A percentile compares a stretch with the other conserved stretches of the same genome.
Conservation (phyloP, 164 flowering plant genomes). For the Stephania yunnanensis region DNA sequence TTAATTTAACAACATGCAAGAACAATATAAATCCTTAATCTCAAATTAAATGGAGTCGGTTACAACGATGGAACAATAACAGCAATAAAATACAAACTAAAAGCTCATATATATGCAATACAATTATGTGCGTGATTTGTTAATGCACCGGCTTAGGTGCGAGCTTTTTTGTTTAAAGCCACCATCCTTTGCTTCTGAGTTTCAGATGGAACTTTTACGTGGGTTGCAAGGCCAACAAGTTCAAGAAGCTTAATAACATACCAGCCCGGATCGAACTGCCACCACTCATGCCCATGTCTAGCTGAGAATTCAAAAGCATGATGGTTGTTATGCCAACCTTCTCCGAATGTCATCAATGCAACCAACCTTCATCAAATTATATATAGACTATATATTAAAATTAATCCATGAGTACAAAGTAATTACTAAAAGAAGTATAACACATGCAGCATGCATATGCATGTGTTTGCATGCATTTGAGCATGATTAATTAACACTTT, state of each 20-base stretch:
- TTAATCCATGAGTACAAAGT: no score
- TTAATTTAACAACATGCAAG: no score
- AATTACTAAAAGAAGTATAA: background rate
- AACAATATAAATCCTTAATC: no score
- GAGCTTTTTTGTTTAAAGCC: no score
- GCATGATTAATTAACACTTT: background rate
- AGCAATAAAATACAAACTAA: no score
- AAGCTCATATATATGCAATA: no score
- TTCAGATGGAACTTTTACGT: conserved; percentile 59
- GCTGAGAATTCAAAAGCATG: conserved; percentile 83
- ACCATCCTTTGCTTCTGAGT: conserved; percentile 33
- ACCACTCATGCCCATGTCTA: conserved; percentile 75
- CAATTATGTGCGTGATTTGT: no score
- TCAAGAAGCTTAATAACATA: conserved; percentile 49
- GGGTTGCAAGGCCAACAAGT: conserved; percentile 56
- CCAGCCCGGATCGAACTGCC: conserved; percentile 86
- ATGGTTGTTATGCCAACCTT: conserved; percentile 93
- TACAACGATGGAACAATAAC: no score
- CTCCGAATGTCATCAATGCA: conserved; percentile 70
- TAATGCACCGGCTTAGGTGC: no score
- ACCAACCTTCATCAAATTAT: conserved; percentile 48
- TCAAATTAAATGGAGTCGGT: no score
- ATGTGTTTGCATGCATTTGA: no score
- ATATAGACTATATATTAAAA: no score
- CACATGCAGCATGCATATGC: background rate